phyloP scores from a whole-genome alignment of 306 rosid genomes.

The Vicia villosa region DNA sequence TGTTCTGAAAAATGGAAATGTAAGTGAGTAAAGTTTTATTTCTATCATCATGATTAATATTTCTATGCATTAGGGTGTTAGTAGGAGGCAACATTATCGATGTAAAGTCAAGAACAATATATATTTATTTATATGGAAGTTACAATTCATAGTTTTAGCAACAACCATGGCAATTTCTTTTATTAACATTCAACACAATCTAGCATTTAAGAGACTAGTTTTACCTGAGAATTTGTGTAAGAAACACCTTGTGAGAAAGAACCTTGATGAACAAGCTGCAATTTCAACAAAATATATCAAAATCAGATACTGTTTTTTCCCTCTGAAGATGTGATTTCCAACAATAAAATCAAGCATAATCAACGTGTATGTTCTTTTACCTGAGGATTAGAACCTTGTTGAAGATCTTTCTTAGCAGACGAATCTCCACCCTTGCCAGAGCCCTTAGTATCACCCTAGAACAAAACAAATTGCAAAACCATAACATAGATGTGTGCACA shows the following conservation, averaged over 20 bases:
- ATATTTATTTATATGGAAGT: neutral
- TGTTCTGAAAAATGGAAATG: constrained; percentile 28
- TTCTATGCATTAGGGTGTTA: neutral
- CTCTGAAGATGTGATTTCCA: neutral
- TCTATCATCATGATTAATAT: constrained; percentile 10
- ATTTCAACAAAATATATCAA: constrained; percentile 21
- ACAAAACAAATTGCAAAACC: constrained; percentile 32
- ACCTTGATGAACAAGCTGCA: constrained; percentile 73
- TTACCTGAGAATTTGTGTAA: constrained; percentile 83
- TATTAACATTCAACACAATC: constrained; percentile 27
- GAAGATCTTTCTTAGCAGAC: constrained; percentile 75
- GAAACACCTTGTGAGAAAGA: constrained; percentile 75
- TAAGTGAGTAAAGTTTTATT: constrained; percentile 9
- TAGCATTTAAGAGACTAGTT: constrained; percentile 11
- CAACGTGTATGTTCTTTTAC: constrained; percentile 37
- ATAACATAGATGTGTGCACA: neutral
- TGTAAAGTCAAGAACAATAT: neutral
- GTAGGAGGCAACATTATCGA: constrained; percentile 3
- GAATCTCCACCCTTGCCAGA: constrained; percentile 83
- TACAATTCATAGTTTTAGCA: constrained; percentile 12
- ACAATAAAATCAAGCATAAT: constrained; percentile 1
- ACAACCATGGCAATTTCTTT: constrained; percentile 24
- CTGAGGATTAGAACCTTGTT: constrained; percentile 70
- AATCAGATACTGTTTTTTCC: constrained; percentile 8
- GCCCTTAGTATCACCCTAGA: constrained; percentile 96